These are phyloP conservation scores for Podospora fimiseda DNA, from an alignment of 495 filamentous ascomycete species.

Conservation along the genomic window DNA sequence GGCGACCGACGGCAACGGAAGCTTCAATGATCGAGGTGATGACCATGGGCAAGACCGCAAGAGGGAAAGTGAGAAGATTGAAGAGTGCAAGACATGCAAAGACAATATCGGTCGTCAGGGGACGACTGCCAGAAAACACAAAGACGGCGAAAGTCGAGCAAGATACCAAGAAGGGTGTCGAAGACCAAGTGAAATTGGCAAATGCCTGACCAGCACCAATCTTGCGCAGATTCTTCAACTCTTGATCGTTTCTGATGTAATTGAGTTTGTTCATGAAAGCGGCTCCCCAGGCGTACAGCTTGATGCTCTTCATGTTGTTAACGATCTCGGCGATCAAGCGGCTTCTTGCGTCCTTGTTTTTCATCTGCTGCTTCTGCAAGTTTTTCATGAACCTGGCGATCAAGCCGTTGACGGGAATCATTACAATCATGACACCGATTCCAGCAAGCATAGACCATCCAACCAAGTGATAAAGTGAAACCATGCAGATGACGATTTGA, in stretches of 20 bases:
- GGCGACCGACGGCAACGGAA: constrained; percentile 78
- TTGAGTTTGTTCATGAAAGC: constrained; percentile 97
- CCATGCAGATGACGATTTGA: constrained; percentile 92
- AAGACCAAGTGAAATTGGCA: constrained; percentile 98
- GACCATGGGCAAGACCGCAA: constrained; percentile 93
- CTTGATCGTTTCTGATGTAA: constrained; percentile 88
- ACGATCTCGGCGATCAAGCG: constrained; percentile 94
- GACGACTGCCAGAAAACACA: constrained; percentile 70
- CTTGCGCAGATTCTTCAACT: constrained; percentile 89
- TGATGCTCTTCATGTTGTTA: constrained; percentile 99
- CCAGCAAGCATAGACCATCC: constrained; percentile 95
- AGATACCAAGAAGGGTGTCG: constrained; percentile 97
- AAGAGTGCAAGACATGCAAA: constrained; percentile 88
- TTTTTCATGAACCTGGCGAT: constrained; percentile 92
- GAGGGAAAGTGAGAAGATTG: constrained; percentile 90
- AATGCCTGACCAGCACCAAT: constrained; percentile 91
- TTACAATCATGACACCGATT: constrained; percentile 89
- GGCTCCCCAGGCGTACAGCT: constrained; percentile 94
- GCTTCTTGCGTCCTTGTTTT: constrained; percentile 94
- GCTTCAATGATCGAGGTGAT: constrained; percentile 96
- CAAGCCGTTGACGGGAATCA: constrained; percentile 93
- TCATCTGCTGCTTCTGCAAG: constrained; percentile 94
- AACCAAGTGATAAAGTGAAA: constrained; percentile 88
- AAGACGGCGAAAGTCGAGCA: constrained; percentile 96
- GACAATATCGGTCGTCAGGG: constrained; percentile 88